phyloP scores from a whole-genome alignment of 257 asterid genomes.

The Plectranthus barbatus region DNA sequence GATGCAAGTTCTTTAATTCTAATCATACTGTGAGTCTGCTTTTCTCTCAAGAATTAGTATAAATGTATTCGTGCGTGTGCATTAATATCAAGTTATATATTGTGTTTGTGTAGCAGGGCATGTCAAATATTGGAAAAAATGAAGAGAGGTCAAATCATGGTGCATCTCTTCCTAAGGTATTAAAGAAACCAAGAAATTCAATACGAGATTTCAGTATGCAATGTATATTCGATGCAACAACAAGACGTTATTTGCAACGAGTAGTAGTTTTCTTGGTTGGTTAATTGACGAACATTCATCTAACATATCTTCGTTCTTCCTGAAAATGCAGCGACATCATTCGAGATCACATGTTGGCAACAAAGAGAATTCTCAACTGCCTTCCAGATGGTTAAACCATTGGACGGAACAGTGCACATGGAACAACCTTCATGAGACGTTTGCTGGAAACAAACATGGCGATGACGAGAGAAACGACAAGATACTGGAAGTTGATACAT shows the following conservation, averaged over 20 bases:
- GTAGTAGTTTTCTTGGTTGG: no score
- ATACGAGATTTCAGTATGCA: no score
- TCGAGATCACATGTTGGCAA: constrained; percentile 28
- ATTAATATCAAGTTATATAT: not conserved
- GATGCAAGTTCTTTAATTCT: constrained; percentile 19
- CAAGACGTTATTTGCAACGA: no score
- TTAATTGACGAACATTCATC: no score
- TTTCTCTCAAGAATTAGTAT: not conserved
- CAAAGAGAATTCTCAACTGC: constrained; percentile 29
- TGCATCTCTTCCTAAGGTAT: constrained; percentile 34
- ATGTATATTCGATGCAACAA: no score
- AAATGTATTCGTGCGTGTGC: no score
- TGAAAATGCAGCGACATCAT: constrained; percentile 43
- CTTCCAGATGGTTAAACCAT: constrained; percentile 56
- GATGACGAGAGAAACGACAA: constrained; percentile 63
- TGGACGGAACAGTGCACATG: constrained; percentile 74
- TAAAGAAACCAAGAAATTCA: not conserved
- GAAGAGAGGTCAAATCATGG: constrained; percentile 29
- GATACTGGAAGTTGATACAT: constrained; percentile 81
- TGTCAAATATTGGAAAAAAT: constrained; percentile 20
- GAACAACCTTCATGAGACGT: no score
- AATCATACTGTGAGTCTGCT: constrained; percentile 35
- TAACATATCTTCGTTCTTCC: not conserved
- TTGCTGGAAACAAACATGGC: no score
- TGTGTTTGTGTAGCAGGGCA: constrained; percentile 26